phyloP scores from a whole-genome alignment of 169 alveolate species.

The Miamiensis avidus region DNA sequence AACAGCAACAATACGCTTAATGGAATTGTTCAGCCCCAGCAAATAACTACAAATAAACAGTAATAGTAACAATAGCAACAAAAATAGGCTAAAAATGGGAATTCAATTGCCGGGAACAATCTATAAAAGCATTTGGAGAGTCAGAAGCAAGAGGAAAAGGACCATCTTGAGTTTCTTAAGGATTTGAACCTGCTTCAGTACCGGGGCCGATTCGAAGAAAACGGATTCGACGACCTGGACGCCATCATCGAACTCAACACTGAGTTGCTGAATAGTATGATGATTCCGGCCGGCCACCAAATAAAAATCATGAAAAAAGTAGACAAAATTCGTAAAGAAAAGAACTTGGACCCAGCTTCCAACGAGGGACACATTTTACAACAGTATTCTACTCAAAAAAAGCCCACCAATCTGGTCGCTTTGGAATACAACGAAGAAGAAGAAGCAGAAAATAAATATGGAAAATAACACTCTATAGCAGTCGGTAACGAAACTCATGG shows the following conservation, averaged over 20 bases:
- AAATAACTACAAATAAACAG: background rate
- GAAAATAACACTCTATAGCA: background rate
- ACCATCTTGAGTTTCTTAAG: background rate
- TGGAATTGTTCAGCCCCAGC: background rate
- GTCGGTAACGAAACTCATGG: background rate
- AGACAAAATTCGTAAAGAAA: background rate
- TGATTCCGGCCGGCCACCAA: background rate
- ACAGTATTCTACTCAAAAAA: background rate
- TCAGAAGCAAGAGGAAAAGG: background rate
- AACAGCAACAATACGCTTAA: background rate
- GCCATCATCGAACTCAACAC: background rate
- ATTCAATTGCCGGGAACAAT: background rate
- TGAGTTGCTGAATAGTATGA: background rate
- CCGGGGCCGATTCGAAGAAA: background rate
- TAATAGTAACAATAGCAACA: background rate
- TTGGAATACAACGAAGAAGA: background rate
- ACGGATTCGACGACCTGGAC: background rate
- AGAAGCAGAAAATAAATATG: background rate
- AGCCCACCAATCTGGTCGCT: background rate
- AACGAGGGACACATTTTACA: background rate
- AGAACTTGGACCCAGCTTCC: background rate
- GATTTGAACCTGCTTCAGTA: background rate
- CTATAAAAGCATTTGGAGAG: background rate
- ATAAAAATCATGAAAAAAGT: background rate
- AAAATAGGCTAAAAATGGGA: background rate